Evolutionary conservation across 768 basidiomycete species (phyloP), one percentile per base, ranked within the genome.

Genomic region (Tricholoma saponaceum): DNA sequence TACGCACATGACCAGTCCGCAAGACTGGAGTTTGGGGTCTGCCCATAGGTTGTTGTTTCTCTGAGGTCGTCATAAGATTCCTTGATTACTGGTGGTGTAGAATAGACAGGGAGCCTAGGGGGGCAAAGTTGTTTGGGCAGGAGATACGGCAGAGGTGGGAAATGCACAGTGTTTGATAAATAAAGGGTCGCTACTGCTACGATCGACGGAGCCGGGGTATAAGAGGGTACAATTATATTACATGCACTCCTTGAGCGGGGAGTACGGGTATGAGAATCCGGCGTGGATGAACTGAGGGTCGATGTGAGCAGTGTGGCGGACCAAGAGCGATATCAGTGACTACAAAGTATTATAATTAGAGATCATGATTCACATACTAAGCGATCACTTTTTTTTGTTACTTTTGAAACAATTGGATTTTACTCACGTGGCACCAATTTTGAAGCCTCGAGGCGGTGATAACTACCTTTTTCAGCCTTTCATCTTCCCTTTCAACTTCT

Each of bases 1-100:
- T 55, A 25, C 58, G 62, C 41, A 61, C 65, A 5, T 53, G 54
- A 13, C 60, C 65, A 32, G 49, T 26, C 22, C 63, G 63, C 10
- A 64, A 50, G 10, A 62, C 33, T 2, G 46, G 25, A 10, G 61
- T 44, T n/a, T 59, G 53, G 6, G 53, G 35, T 32, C 49, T 47
- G 14, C 35, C 13, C 0, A 20, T 10, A 25, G n/a, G 49, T n/a
- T 51, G 49, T n/a, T 51, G 32, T 49, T n/a, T 41, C 33, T 35
- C 52, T 30, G 49, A 51, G 5, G 22, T 26, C 28, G 52, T 43
- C 55, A 52, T 62, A 9, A 44, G 37, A 54, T 13, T 35, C 22
- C 4, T 46, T 6, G 32, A 53, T 35, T 25, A 51, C 51, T 14
- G 30, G 32, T 5, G 51, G 43, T 37, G 20, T 50, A 52, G 30